Evolutionary conservation across 176 grass and related monocot genomes (phyloP).

Genomic region (Olyra latifolia): DNA sequence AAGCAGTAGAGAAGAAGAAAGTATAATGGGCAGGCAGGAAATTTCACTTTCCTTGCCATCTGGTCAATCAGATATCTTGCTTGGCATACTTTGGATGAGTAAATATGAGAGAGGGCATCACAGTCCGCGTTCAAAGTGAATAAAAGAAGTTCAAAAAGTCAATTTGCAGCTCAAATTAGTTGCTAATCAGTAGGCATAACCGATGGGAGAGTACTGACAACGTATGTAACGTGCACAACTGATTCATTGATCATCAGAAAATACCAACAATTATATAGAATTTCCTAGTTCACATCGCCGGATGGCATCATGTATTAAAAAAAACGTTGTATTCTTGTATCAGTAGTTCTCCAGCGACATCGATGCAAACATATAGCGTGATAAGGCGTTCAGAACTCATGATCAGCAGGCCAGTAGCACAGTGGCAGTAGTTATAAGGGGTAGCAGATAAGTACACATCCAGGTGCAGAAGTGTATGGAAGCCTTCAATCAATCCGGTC

Average conservation of each 20-base stretch:
- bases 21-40: neutral
- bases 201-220: neutral
- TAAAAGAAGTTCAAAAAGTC: neutral
- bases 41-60: constrained; percentile 4
- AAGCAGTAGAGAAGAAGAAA: constrained; percentile 20
- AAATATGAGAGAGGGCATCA: constrained; percentile 14
- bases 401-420: neutral
- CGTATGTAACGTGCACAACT: neutral
- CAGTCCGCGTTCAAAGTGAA: constrained; percentile 6
- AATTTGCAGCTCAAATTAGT: neutral
- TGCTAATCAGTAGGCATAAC: neutral
- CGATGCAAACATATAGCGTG: neutral
- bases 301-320: neutral
- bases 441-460: constrained; percentile 2
- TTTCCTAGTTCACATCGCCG: neutral
- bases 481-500: neutral
- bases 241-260: neutral
- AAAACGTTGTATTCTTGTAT: neutral
- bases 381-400: neutral
- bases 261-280: neutral
- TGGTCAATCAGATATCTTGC: constrained; percentile 15
- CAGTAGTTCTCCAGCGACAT: neutral
- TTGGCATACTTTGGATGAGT: constrained; percentile 42
- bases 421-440: neutral
- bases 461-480: neutral